Evolutionary conservation across 176 grass and related monocot species (phyloP).

Genomic region (sorghum (Sorghum bicolor)): DNA sequence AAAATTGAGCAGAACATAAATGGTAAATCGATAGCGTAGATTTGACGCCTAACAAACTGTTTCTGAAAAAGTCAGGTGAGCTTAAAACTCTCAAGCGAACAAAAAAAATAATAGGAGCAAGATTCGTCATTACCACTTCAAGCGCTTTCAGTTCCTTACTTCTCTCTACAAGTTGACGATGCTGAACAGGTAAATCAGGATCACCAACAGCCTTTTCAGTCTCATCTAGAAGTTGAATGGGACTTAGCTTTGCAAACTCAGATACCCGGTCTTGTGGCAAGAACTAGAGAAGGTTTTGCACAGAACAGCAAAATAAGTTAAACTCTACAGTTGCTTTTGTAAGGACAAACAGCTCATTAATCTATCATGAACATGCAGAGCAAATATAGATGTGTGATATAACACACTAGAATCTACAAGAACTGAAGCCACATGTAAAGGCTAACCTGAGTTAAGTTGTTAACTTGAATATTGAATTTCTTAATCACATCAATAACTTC

Average conservation of each 20-base stretch:
- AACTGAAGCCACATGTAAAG: not conserved
- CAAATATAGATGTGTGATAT: not conserved
- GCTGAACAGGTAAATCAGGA: slow-evolving; percentile 71
- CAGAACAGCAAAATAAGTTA: slow-evolving; percentile 20
- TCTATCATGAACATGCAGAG: not conserved
- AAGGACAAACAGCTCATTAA: not conserved
- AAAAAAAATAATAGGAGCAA: slow-evolving; percentile 1
- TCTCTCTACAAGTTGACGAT: slow-evolving; percentile 61
- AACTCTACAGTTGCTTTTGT: not conserved
- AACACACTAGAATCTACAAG: not conserved
- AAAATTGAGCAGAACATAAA: slow-evolving; percentile 1
- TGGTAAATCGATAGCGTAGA: not conserved
- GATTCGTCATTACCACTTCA: slow-evolving; percentile 59
- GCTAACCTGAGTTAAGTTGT: slow-evolving; percentile 93
- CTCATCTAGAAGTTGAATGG: slow-evolving; percentile 85
- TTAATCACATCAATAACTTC: slow-evolving; percentile 67
- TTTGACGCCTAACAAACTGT: slow-evolving; percentile 3
- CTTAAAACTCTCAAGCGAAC: slow-evolving; percentile 7
- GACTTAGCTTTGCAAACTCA: slow-evolving; percentile 89
- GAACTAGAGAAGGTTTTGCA: slow-evolving; percentile 52
- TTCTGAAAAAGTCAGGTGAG: slow-evolving; percentile 12
- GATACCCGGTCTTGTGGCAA: slow-evolving; percentile 87
- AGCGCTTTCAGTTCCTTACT: slow-evolving; percentile 65
- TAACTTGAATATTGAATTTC: slow-evolving; percentile 95
- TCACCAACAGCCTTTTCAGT: slow-evolving; percentile 96